A percentile compares a stretch with the other conserved stretches of the same genome.
Conservation (phyloP, 139 green algal species). For the Parachlorella kessleri region DNA sequence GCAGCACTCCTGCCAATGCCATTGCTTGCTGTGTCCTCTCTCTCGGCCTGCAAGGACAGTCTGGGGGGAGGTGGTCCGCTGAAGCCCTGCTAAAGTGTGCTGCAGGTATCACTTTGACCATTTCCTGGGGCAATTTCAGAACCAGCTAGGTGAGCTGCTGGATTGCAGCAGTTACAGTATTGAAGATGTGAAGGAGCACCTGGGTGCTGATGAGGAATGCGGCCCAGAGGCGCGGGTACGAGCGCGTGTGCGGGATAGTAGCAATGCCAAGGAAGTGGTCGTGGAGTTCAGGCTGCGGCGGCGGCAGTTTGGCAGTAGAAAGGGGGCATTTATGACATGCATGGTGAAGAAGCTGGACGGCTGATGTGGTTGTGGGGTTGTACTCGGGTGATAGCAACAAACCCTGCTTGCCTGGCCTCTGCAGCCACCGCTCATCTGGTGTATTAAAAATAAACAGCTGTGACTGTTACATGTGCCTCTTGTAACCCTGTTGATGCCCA, state of each 20-base stretch:
- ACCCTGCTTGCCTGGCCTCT: background rate
- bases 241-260: too few relatives aligned
- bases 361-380: too few relatives aligned
- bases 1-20: background rate
- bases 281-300: slow-evolving; percentile 45
- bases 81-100: too few relatives aligned
- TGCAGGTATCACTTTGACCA: slow-evolving; percentile 79
- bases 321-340: slow-evolving; percentile 62
- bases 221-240: too few relatives aligned
- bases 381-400: too few relatives aligned
- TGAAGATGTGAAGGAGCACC: background rate
- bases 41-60: too few relatives aligned
- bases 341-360: too few relatives aligned
- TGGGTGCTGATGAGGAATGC: background rate
- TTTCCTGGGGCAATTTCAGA: slow-evolving; percentile 62
- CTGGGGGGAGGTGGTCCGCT: too few relatives aligned
- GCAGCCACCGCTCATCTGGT: background rate
- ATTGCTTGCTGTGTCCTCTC: too few relatives aligned
- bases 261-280: background rate
- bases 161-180: slow-evolving; percentile 30
- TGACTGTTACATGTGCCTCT: too few relatives aligned
- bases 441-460: too few relatives aligned
- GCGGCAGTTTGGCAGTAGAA: slow-evolving; percentile 48
- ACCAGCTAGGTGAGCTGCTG: slow-evolving; percentile 42
- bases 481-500: too few relatives aligned